A percentile compares a stretch with the other conserved stretches of the same genome.
These are phyloP conservation scores for Saprolegnia parasitica DNA, from an alignment of 352 stramenopile species.

Conservation along the genomic window DNA sequence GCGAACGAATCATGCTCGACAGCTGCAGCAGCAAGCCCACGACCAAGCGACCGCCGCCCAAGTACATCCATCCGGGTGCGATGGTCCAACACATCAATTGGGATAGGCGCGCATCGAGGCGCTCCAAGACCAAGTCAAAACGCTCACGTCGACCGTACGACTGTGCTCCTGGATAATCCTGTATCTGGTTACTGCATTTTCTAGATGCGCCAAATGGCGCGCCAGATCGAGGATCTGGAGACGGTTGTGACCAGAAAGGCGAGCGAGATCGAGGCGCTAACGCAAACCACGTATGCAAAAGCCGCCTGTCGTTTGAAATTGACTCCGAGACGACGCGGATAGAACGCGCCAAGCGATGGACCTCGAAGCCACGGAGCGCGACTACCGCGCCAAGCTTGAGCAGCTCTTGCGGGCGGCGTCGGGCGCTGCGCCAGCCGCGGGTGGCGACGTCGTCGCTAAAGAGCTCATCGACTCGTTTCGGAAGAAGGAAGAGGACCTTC, in stretches of 20 bases:
- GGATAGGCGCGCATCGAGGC: background rate
- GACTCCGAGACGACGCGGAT: background rate
- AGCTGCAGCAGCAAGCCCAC: constrained; percentile 17
- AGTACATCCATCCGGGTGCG: background rate
- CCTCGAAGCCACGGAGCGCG: background rate
- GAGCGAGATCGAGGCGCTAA: background rate
- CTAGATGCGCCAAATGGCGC: constrained; percentile 10
- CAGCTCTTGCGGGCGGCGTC: background rate
- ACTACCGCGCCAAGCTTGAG: constrained; percentile 2
- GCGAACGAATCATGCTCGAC: constrained; percentile 13
- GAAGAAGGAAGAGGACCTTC: constrained; percentile 1
- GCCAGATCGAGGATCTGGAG: constrained; percentile 7
- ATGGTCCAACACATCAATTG: background rate
- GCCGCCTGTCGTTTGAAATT: background rate
- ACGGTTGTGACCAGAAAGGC: background rate
- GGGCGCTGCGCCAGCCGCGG: background rate
- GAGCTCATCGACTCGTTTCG: constrained; percentile 16
- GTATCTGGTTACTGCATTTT: background rate
- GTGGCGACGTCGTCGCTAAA: background rate
- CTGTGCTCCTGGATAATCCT: background rate
- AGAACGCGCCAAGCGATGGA: constrained; percentile 8
- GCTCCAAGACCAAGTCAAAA: background rate
- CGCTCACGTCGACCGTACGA: background rate
- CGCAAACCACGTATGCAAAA: background rate
- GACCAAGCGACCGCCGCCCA: background rate